These are phyloP conservation scores for Pestalotiopsis sp. DNA, from an alignment of 2,329 filamentous ascomycete species.

Conservation along the genomic window DNA sequence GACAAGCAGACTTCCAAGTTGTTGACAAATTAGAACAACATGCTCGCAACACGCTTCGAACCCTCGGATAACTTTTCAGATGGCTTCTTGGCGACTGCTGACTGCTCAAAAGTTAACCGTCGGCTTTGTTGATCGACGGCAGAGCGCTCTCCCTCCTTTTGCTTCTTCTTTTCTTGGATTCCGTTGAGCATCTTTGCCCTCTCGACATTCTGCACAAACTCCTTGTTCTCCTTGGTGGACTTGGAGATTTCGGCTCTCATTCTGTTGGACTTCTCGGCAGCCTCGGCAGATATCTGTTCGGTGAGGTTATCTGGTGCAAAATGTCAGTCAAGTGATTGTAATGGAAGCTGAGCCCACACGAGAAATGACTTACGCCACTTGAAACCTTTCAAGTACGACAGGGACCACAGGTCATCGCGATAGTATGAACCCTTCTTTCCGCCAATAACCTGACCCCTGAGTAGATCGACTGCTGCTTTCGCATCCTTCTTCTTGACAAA, in stretches of 20 bases:
- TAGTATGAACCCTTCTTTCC: constrained; percentile 85
- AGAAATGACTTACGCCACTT: constrained; percentile 61
- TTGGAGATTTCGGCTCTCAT: constrained; percentile 78
- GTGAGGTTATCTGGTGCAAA: constrained; percentile 53
- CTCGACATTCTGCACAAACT: constrained; percentile 79
- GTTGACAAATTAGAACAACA: constrained; percentile 24
- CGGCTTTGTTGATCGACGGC: constrained; percentile 18
- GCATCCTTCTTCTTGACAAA: constrained; percentile 77
- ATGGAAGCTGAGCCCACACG: constrained; percentile 20
- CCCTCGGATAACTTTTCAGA: constrained; percentile 28
- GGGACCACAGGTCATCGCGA: constrained; percentile 84
- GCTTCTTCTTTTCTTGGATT: constrained; percentile 64
- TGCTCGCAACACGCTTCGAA: constrained; percentile 31
- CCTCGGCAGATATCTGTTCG: constrained; percentile 79
- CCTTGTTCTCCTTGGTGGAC: constrained; percentile 78
- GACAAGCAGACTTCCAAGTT: not conserved
- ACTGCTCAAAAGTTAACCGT: constrained; percentile 30
- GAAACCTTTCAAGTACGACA: constrained; percentile 80
- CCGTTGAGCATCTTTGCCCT: constrained; percentile 77
- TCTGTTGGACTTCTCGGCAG: constrained; percentile 75
- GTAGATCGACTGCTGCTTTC: constrained; percentile 72
- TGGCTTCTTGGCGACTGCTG: constrained; percentile 28
- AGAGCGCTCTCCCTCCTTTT: constrained; percentile 20
- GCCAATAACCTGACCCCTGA: constrained; percentile 79
- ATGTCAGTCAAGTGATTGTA: constrained; percentile 17